Percentiles rank a stretch among this genome's conserved stretches.
Conservation (phyloP, 257 asterid species). For the Przewalskia tangutica region DNA sequence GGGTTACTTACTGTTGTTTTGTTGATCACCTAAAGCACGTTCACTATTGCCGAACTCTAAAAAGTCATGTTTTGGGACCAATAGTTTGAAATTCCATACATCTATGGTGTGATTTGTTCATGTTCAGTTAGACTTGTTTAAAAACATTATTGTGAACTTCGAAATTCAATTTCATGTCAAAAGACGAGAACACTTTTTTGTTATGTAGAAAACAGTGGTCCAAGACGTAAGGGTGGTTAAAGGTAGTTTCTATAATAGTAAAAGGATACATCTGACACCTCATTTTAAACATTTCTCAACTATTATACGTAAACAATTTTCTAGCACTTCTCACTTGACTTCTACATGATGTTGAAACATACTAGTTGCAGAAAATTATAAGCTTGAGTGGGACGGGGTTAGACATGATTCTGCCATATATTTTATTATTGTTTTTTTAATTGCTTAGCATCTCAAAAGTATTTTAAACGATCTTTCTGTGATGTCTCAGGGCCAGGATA, state of each 20-base stretch:
- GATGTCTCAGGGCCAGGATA: constrained; percentile 63
- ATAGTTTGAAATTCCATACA: background rate
- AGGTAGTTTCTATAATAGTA: no score
- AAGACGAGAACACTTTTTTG: no score
- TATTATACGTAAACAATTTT: background rate
- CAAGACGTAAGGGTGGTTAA: no score
- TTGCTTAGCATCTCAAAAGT: background rate
- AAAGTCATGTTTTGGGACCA: background rate
- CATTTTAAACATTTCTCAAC: background rate
- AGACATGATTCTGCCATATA: background rate
- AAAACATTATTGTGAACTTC: background rate
- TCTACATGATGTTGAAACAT: background rate
- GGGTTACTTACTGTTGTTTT: background rate
- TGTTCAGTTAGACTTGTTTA: background rate
- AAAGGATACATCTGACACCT: no score
- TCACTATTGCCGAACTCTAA: background rate
- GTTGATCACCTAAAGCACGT: background rate
- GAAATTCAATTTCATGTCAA: background rate
- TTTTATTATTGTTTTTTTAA: background rate
- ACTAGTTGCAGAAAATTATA: background rate
- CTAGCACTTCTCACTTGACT: background rate
- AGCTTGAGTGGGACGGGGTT: background rate
- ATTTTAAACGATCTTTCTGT: background rate
- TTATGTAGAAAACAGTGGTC: no score
- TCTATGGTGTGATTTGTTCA: background rate